Conservation (phyloP, 768 basidiomycete species). For the Panaeolus papilionaceus region DNA sequence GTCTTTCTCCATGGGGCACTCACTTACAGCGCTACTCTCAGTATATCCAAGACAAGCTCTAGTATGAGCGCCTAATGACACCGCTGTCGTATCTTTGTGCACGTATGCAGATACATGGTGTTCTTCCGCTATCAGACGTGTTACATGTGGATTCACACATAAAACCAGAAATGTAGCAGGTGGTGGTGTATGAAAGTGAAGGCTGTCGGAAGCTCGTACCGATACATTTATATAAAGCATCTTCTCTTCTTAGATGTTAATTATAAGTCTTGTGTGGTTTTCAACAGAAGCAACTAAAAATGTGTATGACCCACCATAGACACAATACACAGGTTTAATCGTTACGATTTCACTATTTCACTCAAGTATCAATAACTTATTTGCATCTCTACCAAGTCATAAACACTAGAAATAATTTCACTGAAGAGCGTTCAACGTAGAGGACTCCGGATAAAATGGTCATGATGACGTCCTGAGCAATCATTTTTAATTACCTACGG, state of each 20-base stretch:
- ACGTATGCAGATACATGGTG: background rate
- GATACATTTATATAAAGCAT: background rate
- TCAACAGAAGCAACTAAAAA: background rate
- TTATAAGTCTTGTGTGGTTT: background rate
- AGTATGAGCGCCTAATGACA: background rate
- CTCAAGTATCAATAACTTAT: too few species aligned
- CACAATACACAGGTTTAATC: too few species aligned
- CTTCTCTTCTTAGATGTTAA: constrained; percentile 1
- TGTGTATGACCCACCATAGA: background rate
- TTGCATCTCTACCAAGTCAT: too few species aligned
- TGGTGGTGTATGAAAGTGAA: background rate
- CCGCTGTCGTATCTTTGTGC: background rate
- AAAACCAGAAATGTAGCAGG: background rate
- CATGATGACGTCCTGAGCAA: background rate
- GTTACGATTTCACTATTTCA: too few species aligned
- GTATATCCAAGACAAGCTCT: background rate
- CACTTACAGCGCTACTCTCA: background rate
- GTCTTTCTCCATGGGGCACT: background rate
- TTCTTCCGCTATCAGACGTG: background rate
- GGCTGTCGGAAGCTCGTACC: background rate
- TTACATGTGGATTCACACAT: background rate
- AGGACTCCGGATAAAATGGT: too few species aligned
- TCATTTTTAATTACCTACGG: background rate
- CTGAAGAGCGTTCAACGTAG: too few species aligned
- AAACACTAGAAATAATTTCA: too few species aligned